Percentiles rank a stretch among this genome's conserved stretches.
Evolutionary conservation across 805 yeast species (phyloP).

Genomic region (Yarrowia sp.): DNA sequence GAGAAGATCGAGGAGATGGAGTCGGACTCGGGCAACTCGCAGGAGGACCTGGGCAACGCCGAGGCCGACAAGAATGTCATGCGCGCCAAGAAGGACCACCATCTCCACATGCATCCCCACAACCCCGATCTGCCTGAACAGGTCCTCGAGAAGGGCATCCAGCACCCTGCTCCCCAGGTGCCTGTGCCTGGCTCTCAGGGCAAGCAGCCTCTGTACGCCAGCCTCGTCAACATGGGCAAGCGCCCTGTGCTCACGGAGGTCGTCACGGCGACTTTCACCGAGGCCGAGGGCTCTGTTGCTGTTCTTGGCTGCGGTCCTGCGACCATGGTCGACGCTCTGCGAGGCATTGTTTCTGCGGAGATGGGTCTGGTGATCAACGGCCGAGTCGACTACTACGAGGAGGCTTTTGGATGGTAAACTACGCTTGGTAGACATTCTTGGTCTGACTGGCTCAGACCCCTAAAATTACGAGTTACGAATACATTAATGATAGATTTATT

Average conservation of each 20-base stretch:
- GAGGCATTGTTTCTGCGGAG: conserved; percentile 49
- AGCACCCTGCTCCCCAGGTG: neutral
- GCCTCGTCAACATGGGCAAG: conserved; percentile 26
- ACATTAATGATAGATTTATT: neutral
- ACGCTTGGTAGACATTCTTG: too few species aligned
- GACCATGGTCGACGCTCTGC: conserved; percentile 53
- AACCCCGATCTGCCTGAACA: neutral
- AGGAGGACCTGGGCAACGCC: neutral
- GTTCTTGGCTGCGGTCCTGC: conserved; percentile 65
- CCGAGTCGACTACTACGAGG: conserved; percentile 66
- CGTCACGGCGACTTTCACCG: conserved; percentile 42
- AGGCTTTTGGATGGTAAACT: conserved; percentile 69
- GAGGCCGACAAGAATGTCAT: conserved; percentile 9
- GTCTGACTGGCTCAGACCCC: neutral
- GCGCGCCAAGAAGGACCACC: conserved; percentile 12
- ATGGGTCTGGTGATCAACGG: conserved; percentile 47
- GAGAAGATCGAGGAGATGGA: conserved; percentile 2
- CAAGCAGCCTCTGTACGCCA: neutral
- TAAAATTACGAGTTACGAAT: neutral
- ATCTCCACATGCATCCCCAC: neutral
- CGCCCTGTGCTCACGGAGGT: conserved; percentile 50
- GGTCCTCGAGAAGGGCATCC: neutral
- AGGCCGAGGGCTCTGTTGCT: conserved; percentile 46
- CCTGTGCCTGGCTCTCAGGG: conserved; percentile 9
- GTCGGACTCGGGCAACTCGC: neutral